Evolutionary conservation across 2,329 filamentous ascomycete genomes (phyloP).

Genomic region (Fusarium sp.): DNA sequence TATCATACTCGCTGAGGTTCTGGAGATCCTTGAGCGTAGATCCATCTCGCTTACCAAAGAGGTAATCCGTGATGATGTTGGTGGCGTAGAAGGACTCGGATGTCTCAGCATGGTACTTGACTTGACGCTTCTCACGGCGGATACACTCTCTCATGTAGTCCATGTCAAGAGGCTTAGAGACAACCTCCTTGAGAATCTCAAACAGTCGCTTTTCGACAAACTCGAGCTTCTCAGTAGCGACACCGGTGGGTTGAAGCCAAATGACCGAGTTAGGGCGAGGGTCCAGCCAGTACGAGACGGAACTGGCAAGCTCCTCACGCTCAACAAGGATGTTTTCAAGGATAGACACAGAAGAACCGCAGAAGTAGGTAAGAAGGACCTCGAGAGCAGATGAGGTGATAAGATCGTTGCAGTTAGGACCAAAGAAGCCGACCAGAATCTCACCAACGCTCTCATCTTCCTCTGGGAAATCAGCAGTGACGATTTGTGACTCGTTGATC

Average conservation of each 20-base stretch:
- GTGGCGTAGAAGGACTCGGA: conserved; percentile 84
- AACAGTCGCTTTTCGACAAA: conserved; percentile 89
- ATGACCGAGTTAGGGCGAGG: conserved; percentile 84
- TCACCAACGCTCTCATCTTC: conserved; percentile 96
- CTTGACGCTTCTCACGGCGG: conserved; percentile 80
- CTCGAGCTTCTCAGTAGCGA: conserved; percentile 85
- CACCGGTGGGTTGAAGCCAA: conserved; percentile 85
- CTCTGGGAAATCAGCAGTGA: conserved; percentile 91
- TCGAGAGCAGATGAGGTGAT: conserved; percentile 78
- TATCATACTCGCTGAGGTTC: conserved; percentile 70
- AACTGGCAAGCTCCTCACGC: conserved; percentile 90
- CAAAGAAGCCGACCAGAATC: conserved; percentile 86
- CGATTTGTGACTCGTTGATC: conserved; percentile 76
- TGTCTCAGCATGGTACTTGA: conserved; percentile 85
- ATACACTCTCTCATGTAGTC: conserved; percentile 90
- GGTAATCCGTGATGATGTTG: conserved; percentile 89
- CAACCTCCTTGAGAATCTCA: conserved; percentile 83
- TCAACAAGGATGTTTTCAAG: conserved; percentile 94
- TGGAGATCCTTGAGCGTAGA: conserved; percentile 74
- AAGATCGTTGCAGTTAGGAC: conserved; percentile 80
- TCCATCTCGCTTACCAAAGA: conserved; percentile 89
- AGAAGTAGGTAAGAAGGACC: conserved; percentile 85
- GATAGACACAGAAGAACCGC: conserved; percentile 91
- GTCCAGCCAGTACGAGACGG: conserved; percentile 82
- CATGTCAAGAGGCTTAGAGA: conserved; percentile 86